Percentiles rank a stretch among this genome's conserved stretches.
phyloP scores from a whole-genome alignment of 2,329 filamentous ascomycete species.

The Lecanosticta acicola region DNA sequence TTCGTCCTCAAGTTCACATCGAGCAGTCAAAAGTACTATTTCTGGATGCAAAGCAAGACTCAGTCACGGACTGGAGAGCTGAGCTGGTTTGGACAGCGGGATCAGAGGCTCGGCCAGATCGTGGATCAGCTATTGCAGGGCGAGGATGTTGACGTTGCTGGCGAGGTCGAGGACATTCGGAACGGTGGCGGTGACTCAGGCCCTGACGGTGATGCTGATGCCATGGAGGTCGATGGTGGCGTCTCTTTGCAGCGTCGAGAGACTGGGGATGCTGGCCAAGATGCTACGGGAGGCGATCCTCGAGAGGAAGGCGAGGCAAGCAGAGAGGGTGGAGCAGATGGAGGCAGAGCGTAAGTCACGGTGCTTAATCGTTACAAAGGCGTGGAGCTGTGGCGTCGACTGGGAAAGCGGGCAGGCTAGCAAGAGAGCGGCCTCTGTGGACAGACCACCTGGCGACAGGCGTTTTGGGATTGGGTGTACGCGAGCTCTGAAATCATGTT shows the following conservation, averaged over 20 bases:
- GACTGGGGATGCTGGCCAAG: constrained; percentile 76
- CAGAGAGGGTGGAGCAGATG: constrained; percentile 89
- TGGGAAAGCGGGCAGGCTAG: background rate
- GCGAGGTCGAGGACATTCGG: constrained; percentile 58
- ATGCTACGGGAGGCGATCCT: constrained; percentile 84
- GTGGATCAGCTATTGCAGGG: constrained; percentile 81
- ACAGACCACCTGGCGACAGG: constrained; percentile 2
- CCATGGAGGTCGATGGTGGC: constrained; percentile 69
- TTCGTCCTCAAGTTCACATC: constrained; percentile 91
- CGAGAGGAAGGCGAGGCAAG: constrained; percentile 83
- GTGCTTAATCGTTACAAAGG: background rate
- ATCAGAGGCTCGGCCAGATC: constrained; percentile 80
- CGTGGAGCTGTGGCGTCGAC: constrained; percentile 6
- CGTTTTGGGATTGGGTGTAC: constrained; percentile 10
- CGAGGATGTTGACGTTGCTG: constrained; percentile 74
- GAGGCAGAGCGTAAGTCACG: constrained; percentile 95
- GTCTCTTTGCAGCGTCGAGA: constrained; percentile 57
- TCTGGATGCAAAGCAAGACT: constrained; percentile 92
- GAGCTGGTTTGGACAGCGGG: constrained; percentile 76
- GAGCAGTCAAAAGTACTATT: constrained; percentile 83
- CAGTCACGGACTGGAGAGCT: constrained; percentile 66
- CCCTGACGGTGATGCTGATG: constrained; percentile 45
- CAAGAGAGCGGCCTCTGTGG: background rate
- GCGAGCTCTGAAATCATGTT: constrained; percentile 14
- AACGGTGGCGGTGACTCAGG: constrained; percentile 59